phyloP scores from a whole-genome alignment of 2,329 filamentous ascomycete genomes.

The Ceratocystis lukuohia region DNA sequence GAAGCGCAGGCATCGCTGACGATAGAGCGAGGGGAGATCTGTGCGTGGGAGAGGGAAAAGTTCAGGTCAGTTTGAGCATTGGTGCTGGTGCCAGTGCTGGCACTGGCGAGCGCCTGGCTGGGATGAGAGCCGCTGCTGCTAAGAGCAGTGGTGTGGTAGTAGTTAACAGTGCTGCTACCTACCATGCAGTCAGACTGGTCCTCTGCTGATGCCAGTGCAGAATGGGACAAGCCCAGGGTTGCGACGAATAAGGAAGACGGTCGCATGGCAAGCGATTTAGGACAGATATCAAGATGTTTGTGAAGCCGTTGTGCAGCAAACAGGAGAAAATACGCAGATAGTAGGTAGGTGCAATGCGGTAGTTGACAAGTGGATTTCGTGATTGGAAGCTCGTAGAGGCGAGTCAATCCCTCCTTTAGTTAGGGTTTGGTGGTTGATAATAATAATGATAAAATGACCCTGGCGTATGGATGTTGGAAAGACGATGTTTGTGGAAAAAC shows the following conservation, averaged over 20 bases:
- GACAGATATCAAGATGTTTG: no score
- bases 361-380: not conserved
- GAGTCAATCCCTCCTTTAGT: not conserved
- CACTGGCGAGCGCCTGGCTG: not conserved
- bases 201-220: not conserved
- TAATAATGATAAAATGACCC: not conserved
- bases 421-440: not conserved
- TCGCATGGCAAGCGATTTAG: not conserved
- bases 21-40: slow-evolving; percentile 81
- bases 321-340: no score
- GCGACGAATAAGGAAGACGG: not conserved
- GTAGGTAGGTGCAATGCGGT: not conserved
- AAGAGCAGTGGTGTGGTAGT: slow-evolving; percentile 7
- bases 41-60: slow-evolving; percentile 22
- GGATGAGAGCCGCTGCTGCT: not conserved
- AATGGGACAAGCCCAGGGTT: slow-evolving; percentile 4
- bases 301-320: no score
- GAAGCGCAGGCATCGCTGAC: slow-evolving; percentile 92
- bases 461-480: not conserved
- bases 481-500: not conserved
- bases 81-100: slow-evolving; percentile 15
- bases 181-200: slow-evolving; percentile 5
- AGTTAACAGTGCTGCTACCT: slow-evolving; percentile 19
- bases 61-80: not conserved
- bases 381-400: not conserved